phyloP scores from a whole-genome alignment of 1,139 yeast genomes.

The Oligophagozyma castellii region DNA sequence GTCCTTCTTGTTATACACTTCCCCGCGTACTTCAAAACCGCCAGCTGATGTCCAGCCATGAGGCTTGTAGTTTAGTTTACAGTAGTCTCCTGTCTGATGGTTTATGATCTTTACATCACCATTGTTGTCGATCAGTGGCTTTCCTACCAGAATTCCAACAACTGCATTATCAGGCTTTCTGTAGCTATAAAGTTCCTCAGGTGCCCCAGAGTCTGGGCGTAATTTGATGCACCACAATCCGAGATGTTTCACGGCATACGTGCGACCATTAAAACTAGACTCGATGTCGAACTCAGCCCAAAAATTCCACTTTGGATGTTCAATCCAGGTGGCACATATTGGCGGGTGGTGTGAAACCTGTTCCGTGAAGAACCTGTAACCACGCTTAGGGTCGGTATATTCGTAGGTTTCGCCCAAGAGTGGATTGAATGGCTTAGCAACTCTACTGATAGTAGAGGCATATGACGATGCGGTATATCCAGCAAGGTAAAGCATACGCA shows the following conservation, averaged over 20 bases:
- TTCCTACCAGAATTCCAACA: constrained; percentile 87
- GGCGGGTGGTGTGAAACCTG: constrained; percentile 99
- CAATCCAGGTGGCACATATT: constrained; percentile 80
- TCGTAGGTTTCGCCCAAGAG: constrained; percentile 90
- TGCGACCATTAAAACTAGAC: constrained; percentile 79
- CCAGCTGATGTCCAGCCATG: constrained; percentile 94
- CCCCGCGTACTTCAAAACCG: constrained; percentile 86
- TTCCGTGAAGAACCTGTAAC: constrained; percentile 75
- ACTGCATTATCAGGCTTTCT: constrained; percentile 89
- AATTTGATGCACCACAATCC: constrained; percentile 82
- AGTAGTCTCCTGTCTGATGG: constrained; percentile 75
- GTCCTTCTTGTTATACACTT: constrained; percentile 44
- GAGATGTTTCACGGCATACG: constrained; percentile 86
- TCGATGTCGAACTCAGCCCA: constrained; percentile 92
- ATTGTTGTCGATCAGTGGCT: constrained; percentile 91
- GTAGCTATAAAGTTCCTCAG: constrained; percentile 65
- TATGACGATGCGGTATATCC: constrained; percentile 93
- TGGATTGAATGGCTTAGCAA: constrained; percentile 97
- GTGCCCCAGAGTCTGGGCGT: constrained; percentile 49
- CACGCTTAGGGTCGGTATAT: constrained; percentile 78
- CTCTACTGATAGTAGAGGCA: constrained; percentile 83
- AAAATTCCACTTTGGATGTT: constrained; percentile 86
- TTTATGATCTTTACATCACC: constrained; percentile 84
- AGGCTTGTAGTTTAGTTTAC: constrained; percentile 66
- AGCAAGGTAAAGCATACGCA: constrained; percentile 77